Evolutionary conservation across 345 rosid genomes (phyloP).

Genomic region (Aquilaria sinensis): DNA sequence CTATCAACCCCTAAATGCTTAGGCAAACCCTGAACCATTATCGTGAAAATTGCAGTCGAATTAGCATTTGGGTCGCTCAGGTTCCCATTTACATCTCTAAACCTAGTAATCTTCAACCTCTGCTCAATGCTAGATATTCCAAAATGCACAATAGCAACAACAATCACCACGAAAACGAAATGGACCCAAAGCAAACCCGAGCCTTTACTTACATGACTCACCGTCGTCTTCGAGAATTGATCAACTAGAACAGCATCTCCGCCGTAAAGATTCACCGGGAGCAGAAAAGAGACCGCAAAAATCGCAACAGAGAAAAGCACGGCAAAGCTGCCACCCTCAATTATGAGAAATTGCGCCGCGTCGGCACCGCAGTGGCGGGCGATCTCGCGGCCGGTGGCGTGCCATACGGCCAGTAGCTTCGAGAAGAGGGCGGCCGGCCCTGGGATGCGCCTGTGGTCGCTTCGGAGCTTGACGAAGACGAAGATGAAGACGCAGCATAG

Average conservation of each 20-base stretch:
- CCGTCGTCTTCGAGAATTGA: constrained; percentile 84
- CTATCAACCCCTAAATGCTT: constrained; percentile 71
- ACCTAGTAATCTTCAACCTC: constrained; percentile 75
- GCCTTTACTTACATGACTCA: constrained; percentile 76
- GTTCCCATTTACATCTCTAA: constrained; percentile 93
- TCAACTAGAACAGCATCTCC: constrained; percentile 72
- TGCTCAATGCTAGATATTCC: constrained; percentile 65
- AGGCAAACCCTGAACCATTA: constrained; percentile 90
- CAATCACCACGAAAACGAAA: constrained; percentile 60
- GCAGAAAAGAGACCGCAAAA: constrained; percentile 53
- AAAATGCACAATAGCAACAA: constrained; percentile 56
- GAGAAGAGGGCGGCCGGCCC: constrained; percentile 61
- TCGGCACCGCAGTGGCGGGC: constrained; percentile 95
- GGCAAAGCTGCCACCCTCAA: constrained; percentile 86
- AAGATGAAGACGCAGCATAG: constrained; percentile 81
- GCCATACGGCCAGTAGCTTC: constrained; percentile 97
- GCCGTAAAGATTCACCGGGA: constrained; percentile 74
- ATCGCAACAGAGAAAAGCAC: constrained; percentile 45
- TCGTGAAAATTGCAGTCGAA: constrained; percentile 76
- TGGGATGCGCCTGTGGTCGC: constrained; percentile 90
- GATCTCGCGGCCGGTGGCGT: constrained; percentile 81
- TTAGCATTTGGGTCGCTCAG: constrained; percentile 52
- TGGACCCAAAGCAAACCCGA: constrained; percentile 80
- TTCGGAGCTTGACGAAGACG: constrained; percentile 85
- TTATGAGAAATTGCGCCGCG: constrained; percentile 83